Percentiles rank a stretch among this genome's conserved stretches.
phyloP scores from a whole-genome alignment of 371 early-diverging fungal species.

The Lichtheimia ramosa region DNA sequence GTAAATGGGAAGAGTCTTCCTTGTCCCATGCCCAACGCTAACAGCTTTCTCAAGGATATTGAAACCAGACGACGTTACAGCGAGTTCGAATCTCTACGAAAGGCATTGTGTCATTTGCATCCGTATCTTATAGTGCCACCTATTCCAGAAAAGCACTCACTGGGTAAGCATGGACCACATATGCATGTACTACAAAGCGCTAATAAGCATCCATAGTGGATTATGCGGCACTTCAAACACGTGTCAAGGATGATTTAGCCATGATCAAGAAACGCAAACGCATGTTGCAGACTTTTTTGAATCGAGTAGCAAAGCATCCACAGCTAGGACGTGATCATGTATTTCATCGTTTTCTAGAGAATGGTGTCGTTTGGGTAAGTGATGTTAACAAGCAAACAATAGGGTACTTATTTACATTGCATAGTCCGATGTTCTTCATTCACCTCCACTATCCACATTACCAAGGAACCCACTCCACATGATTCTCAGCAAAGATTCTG shows the following conservation, averaged over 20 bases:
- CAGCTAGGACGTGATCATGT: slow-evolving; percentile 84
- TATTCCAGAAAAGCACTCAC: slow-evolving; percentile 94
- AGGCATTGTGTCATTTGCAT: slow-evolving; percentile 72
- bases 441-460: slow-evolving; percentile 44
- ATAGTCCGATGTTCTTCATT: slow-evolving; percentile 73
- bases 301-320: slow-evolving; percentile 86
- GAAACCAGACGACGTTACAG: slow-evolving; percentile 69
- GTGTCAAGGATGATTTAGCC: slow-evolving; percentile 87
- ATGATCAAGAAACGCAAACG: slow-evolving; percentile 90
- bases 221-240: slow-evolving; percentile 81
- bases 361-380: slow-evolving; percentile 63
- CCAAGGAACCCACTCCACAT: slow-evolving; percentile 65
- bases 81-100: slow-evolving; percentile 93
- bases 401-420: not conserved
- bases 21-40: no score
- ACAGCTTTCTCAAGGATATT: slow-evolving; percentile 23
- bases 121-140: slow-evolving; percentile 92
- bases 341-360: slow-evolving; percentile 85
- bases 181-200: not conserved
- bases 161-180: slow-evolving; percentile 53
- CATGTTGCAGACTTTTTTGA: slow-evolving; percentile 92
- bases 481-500: slow-evolving; percentile 27
- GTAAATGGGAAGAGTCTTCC: slow-evolving; percentile 35
- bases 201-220: slow-evolving; percentile 52
- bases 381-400: no score